phyloP scores from a whole-genome alignment of 139 green algal species.

The Medakamo hakoo region DNA sequence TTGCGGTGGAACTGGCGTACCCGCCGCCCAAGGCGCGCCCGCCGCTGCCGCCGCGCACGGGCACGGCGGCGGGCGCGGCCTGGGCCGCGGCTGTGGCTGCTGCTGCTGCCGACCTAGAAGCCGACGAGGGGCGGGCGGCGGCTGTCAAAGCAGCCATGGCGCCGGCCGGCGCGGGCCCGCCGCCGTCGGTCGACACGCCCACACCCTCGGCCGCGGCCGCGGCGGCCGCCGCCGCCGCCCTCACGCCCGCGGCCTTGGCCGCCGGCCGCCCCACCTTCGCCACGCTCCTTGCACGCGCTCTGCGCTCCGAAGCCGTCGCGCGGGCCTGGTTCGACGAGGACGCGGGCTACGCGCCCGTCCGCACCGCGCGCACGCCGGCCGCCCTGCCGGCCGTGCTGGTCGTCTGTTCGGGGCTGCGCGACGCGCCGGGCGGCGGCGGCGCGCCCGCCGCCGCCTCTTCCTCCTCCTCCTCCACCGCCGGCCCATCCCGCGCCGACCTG shows the following conservation, averaged over 20 bases:
- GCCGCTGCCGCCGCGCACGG: neutral
- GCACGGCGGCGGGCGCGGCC: neutral
- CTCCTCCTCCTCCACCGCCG: neutral
- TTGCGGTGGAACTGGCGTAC: conserved; percentile 53
- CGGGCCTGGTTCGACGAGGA: conserved; percentile 71
- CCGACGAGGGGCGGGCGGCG: too few species aligned
- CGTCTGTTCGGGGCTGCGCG: conserved; percentile 6
- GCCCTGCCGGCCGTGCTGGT: conserved; percentile 47
- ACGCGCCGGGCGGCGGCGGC: neutral
- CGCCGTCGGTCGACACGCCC: too few species aligned
- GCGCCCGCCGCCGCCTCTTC: neutral
- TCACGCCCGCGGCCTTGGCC: neutral
- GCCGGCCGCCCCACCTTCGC: conserved; percentile 26
- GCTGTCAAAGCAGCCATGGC: too few species aligned
- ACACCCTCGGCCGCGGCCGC: neutral
- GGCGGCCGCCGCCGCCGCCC: too few species aligned
- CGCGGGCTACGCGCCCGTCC: conserved; percentile 50
- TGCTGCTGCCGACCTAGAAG: too few species aligned
- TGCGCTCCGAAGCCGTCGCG: conserved; percentile 32
- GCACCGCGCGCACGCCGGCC: conserved; percentile 32
- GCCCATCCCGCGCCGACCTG: conserved; percentile 19
- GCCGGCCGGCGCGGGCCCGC: too few species aligned
- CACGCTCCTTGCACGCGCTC: conserved; percentile 32
- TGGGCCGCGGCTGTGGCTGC: neutral
- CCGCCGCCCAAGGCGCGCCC: conserved; percentile 21